Conservation (phyloP, 1,284 basidiomycete genomes). For the Rhodotorula sp. region DNA sequence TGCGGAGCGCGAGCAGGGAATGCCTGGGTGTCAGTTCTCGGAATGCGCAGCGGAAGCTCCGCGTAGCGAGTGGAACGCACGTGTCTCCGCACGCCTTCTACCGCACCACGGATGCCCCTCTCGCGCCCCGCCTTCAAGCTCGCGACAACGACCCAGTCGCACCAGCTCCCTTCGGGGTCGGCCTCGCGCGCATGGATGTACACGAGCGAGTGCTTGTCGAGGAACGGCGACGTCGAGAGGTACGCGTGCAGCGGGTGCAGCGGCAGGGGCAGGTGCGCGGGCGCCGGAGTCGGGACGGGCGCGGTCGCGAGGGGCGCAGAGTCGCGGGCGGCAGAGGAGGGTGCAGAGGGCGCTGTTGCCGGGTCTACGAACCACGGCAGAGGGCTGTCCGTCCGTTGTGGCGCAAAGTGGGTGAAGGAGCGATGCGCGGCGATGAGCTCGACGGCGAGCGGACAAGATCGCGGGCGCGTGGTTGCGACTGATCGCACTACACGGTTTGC, state of each 20-base stretch:
- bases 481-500: no score
- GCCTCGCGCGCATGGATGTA: slow-evolving; percentile 45
- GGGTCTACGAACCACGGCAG: slow-evolving; percentile 41
- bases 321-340: not conserved
- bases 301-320: slow-evolving; percentile 16
- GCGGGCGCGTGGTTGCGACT: no score
- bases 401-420: not conserved
- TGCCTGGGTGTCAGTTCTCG: rapidly evolving
- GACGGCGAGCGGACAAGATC: not conserved
- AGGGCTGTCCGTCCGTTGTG: not conserved
- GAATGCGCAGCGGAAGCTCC: not conserved
- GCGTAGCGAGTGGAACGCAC: slow-evolving; percentile 19
- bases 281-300: slow-evolving; percentile 35
- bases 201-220: slow-evolving; percentile 39
- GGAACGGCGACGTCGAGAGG: slow-evolving; percentile 44
- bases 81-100: slow-evolving; percentile 41
- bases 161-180: slow-evolving; percentile 43
- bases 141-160: slow-evolving; percentile 46
- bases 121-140: slow-evolving; percentile 42
- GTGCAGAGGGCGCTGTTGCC: slow-evolving; percentile 1
- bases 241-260: slow-evolving; percentile 42
- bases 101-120: slow-evolving; percentile 43
- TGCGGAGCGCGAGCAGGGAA: not conserved
- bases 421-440: not conserved
- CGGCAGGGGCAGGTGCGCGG: slow-evolving; percentile 32